Conservation (phyloP, 2,329 filamentous ascomycete species). For the Microascus cirrosus region DNA sequence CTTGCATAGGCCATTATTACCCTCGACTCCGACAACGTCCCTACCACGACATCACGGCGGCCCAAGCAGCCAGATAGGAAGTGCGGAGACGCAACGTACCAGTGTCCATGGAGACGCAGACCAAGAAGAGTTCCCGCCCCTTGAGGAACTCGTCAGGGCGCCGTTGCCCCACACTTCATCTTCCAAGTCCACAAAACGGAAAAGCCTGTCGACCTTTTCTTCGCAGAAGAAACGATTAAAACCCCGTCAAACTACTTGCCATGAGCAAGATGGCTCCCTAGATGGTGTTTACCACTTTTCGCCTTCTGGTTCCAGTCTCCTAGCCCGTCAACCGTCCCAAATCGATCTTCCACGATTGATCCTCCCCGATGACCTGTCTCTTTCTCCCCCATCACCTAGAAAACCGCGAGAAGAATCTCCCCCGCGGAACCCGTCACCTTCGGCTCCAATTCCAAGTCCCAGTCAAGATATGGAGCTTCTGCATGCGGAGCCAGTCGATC, state of each 20-base stretch:
- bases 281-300: background rate
- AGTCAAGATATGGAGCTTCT: background rate
- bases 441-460: background rate
- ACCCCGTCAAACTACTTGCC: background rate
- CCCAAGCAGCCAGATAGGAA: constrained; percentile 22
- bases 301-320: background rate
- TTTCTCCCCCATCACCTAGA: background rate
- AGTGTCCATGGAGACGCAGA: constrained; percentile 22
- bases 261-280: background rate
- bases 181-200: constrained; percentile 6
- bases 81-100: constrained; percentile 22
- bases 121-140: constrained; percentile 16
- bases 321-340: background rate
- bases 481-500: background rate
- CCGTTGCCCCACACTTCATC: constrained; percentile 6
- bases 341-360: background rate
- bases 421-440: background rate
- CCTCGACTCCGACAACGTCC: constrained; percentile 6
- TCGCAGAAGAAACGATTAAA: background rate
- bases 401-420: background rate
- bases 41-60: constrained; percentile 10
- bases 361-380: background rate
- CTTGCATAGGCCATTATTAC: background rate
- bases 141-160: constrained; percentile 20
- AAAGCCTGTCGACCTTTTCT: background rate